phyloP scores from a whole-genome alignment of 805 yeast species.

The Barnettozyma siamensis region DNA sequence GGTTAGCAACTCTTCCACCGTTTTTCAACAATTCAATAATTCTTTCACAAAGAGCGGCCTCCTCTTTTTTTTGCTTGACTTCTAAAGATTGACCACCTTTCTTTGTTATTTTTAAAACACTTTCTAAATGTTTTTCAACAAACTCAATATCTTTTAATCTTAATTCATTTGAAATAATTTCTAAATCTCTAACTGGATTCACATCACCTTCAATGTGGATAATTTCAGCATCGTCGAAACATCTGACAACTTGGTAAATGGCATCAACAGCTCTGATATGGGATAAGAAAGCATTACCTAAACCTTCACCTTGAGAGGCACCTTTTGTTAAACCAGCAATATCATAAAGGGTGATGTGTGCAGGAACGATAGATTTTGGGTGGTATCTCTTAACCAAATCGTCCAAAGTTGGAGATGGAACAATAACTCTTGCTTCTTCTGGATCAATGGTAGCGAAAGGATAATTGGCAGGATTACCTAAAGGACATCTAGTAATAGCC shows the following conservation, averaged over 20 bases:
- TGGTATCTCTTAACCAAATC: constrained; percentile 65
- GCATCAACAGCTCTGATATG: constrained; percentile 98
- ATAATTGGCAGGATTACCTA: constrained; percentile 96
- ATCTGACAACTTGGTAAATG: constrained; percentile 93
- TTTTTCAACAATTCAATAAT: constrained; percentile 73
- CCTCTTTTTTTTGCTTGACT: constrained; percentile 83
- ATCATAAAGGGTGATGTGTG: constrained; percentile 88
- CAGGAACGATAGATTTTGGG: constrained; percentile 86
- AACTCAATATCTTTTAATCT: constrained; percentile 96
- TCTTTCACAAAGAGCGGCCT: constrained; percentile 64
- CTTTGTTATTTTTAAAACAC: constrained; percentile 69
- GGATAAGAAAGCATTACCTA: constrained; percentile 95
- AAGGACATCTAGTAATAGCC: constrained; percentile 86
- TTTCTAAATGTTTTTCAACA: constrained; percentile 75
- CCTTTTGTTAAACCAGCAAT: constrained; percentile 98
- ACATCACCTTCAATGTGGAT: constrained; percentile 97
- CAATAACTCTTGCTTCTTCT: constrained; percentile 94
- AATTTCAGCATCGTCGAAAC: constrained; percentile 96
- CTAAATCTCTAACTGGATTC: constrained; percentile 90
- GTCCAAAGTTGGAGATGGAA: constrained; percentile 87
- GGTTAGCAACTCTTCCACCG: constrained; percentile 86
- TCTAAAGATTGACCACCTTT: constrained; percentile 89
- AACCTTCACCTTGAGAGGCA: constrained; percentile 94
- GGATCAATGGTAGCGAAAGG: constrained; percentile 99
- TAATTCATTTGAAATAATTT: constrained; percentile 84